Base-by-base conservation (phyloP, 2,329 filamentous ascomycete genomes). In the Dactylellina leptospora region DNA sequence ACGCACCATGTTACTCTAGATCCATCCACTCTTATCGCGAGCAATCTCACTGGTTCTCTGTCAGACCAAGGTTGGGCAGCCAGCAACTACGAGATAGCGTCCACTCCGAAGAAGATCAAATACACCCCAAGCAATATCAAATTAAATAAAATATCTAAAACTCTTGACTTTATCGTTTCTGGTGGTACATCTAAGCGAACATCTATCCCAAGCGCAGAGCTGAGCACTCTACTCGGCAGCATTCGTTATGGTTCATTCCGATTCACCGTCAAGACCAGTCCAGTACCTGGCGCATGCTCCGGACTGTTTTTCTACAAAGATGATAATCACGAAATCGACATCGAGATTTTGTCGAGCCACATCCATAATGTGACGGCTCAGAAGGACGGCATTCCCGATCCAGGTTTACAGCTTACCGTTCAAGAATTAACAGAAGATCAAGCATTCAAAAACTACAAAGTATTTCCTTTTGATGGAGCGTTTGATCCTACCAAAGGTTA, bases 311-410 rank as follows among this genome's bases (percentile, higher is more conserved):
- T 56, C 25, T 73, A 73, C 28, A 58, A 68, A 47, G 62, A 73
- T 16, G 69, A 73, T 25, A 68, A 73, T 33, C 47, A 61, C 36
- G 69, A 73, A 53, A 73, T 73, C 25, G 69, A 73, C 18, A 51
- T 73, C 8, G 69, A 73, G 38, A 66, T 73, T 13, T 60, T 72
- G 9, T 61, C 69, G 8, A 66, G 69, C 40, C 50, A 68, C 36
- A 55, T 73, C 10, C 59, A 60, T 36, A 59, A 64, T 9, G 16
- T 27, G 10, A 44, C 36, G 5, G 44, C 8, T 10, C 54, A 73
- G 28, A n/a, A 18, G 6, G 54, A 54, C 9, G 61, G 69, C 10
- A 27, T 54, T n/a, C 69, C 60, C 1, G 48, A 68, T 11, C 54
- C 69, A 2, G 69, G 69, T 10, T 18, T 73, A 5, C 60, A 73